Percentiles rank a stretch among this genome's conserved stretches.
phyloP scores from a whole-genome alignment of 2,329 filamentous ascomycete species.

The Diaporthe aspalathi region DNA sequence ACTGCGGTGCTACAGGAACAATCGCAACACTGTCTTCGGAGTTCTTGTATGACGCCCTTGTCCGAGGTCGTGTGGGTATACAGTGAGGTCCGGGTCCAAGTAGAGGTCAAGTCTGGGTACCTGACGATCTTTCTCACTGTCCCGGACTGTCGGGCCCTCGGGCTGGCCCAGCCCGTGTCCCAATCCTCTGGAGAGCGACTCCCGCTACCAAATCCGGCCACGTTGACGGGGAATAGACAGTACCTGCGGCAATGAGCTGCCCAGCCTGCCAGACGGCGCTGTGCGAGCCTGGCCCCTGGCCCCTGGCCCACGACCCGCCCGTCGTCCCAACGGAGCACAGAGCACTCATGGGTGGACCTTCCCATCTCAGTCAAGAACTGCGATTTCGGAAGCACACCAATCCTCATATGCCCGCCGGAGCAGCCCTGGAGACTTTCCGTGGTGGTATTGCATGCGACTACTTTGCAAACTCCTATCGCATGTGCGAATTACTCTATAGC shows the following conservation, averaged over 20 bases:
- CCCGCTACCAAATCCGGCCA: slow-evolving; percentile 20
- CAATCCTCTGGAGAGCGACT: slow-evolving; percentile 23
- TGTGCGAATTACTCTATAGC: neutral
- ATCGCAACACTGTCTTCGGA: neutral
- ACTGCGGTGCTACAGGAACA: slow-evolving; percentile 12
- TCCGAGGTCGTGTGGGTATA: neutral
- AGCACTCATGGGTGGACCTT: slow-evolving; percentile 4
- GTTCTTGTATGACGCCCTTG: neutral
- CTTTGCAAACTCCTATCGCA: neutral
- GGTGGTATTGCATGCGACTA: neutral
- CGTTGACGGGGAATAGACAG: neutral
- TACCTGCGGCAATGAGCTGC: neutral
- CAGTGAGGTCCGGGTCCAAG: neutral
- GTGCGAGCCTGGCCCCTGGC: slow-evolving; percentile 5
- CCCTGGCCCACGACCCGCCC: neutral
- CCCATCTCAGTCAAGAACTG: slow-evolving; percentile 12
- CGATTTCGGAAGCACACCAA: slow-evolving; percentile 14
- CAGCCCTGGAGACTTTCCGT: neutral
- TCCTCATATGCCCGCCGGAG: slow-evolving; percentile 9
- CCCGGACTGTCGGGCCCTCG: slow-evolving; percentile 26
- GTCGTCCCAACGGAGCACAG: slow-evolving; percentile 20
- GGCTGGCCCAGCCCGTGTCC: slow-evolving; percentile 19
- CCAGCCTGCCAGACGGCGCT: neutral
- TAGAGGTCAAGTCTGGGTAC: neutral
- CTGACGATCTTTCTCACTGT: slow-evolving; percentile 24